phyloP scores from a whole-genome alignment of 805 yeast genomes.

The Candida khao-thaluensis region DNA sequence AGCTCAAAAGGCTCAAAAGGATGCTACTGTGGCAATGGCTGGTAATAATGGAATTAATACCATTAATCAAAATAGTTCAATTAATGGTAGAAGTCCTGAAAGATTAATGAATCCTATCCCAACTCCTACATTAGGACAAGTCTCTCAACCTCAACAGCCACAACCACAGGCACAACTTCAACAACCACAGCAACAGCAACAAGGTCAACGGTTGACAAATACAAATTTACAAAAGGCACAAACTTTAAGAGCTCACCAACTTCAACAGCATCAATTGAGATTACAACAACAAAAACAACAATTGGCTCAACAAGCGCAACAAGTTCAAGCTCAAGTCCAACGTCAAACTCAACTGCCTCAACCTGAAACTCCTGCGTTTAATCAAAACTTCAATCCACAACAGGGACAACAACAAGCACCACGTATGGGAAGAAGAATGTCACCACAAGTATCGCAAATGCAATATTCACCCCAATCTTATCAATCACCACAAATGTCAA shows the following conservation, averaged over 20 bases:
- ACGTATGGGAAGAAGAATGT: constrained; percentile 14
- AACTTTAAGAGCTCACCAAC: constrained; percentile 17
- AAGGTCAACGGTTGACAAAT: not conserved
- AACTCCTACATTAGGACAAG: constrained; percentile 6
- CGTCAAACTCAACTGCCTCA: constrained; percentile 9
- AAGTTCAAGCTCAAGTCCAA: constrained; percentile 15
- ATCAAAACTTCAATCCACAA: constrained; percentile 9
- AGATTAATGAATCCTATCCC: constrained; percentile 12
- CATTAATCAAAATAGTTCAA: constrained; percentile 18
- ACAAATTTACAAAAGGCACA: constrained; percentile 13
- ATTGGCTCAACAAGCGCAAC: constrained; percentile 12
- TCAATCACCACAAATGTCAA: constrained; percentile 16
- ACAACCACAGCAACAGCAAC: constrained; percentile 2
- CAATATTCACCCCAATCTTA: constrained; percentile 11
- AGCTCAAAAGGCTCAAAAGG: constrained; percentile 41
- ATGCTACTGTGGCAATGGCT: constrained; percentile 41
- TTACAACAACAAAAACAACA: constrained; percentile 19
- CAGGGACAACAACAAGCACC: constrained; percentile 15
- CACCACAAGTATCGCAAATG: constrained; percentile 17
- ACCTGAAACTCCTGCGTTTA: constrained; percentile 8
- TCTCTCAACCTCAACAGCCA: constrained; percentile 11
- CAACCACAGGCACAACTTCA: not conserved
- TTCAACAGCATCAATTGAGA: constrained; percentile 18
- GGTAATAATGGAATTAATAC: constrained; percentile 14
- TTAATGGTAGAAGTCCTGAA: constrained; percentile 17